Evolutionary conservation across 1,139 yeast species (phyloP).

Genomic region (Geotrichum europaeum): DNA sequence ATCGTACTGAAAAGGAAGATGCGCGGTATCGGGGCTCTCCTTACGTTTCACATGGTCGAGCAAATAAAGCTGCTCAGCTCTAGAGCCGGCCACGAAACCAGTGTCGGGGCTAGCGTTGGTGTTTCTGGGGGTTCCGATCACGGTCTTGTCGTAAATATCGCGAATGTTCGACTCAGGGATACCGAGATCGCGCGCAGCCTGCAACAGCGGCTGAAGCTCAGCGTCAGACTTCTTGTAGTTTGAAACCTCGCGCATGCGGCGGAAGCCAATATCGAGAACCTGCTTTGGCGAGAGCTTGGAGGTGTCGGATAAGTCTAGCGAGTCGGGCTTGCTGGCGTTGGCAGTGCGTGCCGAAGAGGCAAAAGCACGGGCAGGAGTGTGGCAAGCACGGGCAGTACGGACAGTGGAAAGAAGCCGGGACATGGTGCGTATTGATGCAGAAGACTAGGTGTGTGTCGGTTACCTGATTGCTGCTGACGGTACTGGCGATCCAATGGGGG

Average conservation of each 20-base stretch:
- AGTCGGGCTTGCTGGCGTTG: background rate
- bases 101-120: slow-evolving; percentile 12
- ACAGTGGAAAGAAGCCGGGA: background rate
- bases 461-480: background rate
- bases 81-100: slow-evolving; percentile 16
- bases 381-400: background rate
- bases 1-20: slow-evolving; percentile 42
- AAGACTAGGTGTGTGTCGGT: background rate
- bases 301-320: slow-evolving; percentile 13
- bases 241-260: slow-evolving; percentile 29
- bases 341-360: slow-evolving; percentile 2
- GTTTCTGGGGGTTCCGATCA: slow-evolving; percentile 18
- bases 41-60: slow-evolving; percentile 9
- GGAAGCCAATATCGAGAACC: slow-evolving; percentile 32
- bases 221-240: slow-evolving; percentile 30
- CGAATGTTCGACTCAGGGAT: slow-evolving; percentile 28
- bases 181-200: slow-evolving; percentile 33
- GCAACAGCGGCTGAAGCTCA: slow-evolving; percentile 27
- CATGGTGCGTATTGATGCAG: background rate
- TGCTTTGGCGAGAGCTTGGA: slow-evolving; percentile 22
- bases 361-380: background rate
- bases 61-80: slow-evolving; percentile 15
- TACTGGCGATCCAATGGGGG: background rate
- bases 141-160: slow-evolving; percentile 30
- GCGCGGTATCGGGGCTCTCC: slow-evolving; percentile 32